Conservation (phyloP, 352 stramenopile species). For the Globisporangium paddicum region DNA sequence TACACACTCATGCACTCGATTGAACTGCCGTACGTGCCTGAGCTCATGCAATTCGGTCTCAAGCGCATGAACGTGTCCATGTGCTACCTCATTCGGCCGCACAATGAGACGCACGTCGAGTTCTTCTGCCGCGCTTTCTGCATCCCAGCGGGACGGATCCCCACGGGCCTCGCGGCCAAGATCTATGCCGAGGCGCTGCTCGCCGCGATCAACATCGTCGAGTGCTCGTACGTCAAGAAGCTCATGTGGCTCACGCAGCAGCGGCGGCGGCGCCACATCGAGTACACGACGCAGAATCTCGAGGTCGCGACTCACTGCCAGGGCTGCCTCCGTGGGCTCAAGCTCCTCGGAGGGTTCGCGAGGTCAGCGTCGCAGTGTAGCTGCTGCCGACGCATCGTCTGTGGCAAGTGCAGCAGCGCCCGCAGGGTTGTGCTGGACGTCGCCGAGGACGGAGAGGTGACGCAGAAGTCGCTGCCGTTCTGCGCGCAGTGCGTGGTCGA, state of each 20-base stretch:
- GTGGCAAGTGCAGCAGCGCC: conserved; percentile 17
- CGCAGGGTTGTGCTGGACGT: conserved; percentile 24
- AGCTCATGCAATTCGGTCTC: conserved; percentile 25
- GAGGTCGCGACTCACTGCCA: neutral
- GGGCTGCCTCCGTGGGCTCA: neutral
- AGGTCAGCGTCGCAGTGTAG: conserved; percentile 3
- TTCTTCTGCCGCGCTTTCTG: conserved; percentile 47
- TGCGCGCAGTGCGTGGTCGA: conserved; percentile 56
- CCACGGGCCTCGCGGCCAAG: conserved; percentile 19
- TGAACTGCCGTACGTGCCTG: conserved; percentile 12
- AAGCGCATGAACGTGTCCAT: conserved; percentile 30
- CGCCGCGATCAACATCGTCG: conserved; percentile 13
- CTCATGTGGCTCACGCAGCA: conserved; percentile 26
- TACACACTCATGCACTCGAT: conserved; percentile 37
- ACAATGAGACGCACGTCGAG: conserved; percentile 26
- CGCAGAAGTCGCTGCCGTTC: conserved; percentile 45
- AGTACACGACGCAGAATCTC: neutral
- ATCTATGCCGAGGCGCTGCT: conserved; percentile 35
- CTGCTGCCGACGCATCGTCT: conserved; percentile 16
- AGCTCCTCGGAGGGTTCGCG: conserved; percentile 5
- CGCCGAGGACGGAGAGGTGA: conserved; percentile 22
- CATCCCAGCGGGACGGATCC: neutral
- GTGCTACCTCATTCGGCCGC: conserved; percentile 36
- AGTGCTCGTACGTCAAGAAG: conserved; percentile 31
- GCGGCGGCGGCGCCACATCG: neutral